Evolutionary conservation across 1,284 basidiomycete genomes (phyloP).

Genomic region (Naganishia cerealis): DNA sequence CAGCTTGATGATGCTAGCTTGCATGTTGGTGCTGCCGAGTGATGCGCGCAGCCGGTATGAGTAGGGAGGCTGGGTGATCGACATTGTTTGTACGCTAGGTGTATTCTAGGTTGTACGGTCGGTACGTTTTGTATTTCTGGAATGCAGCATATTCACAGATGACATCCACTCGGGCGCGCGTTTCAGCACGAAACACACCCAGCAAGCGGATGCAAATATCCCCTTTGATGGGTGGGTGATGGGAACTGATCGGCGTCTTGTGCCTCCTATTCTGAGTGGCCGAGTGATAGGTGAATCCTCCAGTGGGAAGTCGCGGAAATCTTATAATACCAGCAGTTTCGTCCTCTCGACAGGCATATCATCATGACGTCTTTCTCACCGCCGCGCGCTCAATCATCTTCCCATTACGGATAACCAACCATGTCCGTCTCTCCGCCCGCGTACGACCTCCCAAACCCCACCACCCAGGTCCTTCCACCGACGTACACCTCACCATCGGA

Average conservation of each 20-base stretch:
- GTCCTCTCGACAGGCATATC: no score
- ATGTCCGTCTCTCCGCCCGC: conserved; percentile 1
- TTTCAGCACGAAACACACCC: conserved; percentile 1
- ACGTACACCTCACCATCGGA: conserved; percentile 9
- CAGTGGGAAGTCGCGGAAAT: not conserved
- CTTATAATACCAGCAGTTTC: no score
- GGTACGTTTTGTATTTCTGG: not conserved
- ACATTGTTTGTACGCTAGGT: not conserved
- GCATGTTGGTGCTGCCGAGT: conserved; percentile 6
- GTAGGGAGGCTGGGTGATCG: not conserved
- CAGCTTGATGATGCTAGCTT: conserved; percentile 31
- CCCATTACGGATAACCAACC: not conserved
- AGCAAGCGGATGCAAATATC: not conserved
- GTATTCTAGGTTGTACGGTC: conserved; percentile 19
- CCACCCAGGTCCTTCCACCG: conserved; percentile 1
- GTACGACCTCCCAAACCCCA: not conserved
- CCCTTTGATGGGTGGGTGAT: not conserved
- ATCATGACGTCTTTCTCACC: no score
- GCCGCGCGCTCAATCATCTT: not conserved
- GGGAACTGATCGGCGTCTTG: no score
- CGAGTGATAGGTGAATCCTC: conserved; percentile 5
- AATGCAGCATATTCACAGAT: no score
- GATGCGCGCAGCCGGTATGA: not conserved
- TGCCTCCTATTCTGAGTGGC: not conserved
- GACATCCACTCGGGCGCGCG: not conserved